Conservation (phyloP, 305 asterid genomes). For the Stenogyne calaminthoides region DNA sequence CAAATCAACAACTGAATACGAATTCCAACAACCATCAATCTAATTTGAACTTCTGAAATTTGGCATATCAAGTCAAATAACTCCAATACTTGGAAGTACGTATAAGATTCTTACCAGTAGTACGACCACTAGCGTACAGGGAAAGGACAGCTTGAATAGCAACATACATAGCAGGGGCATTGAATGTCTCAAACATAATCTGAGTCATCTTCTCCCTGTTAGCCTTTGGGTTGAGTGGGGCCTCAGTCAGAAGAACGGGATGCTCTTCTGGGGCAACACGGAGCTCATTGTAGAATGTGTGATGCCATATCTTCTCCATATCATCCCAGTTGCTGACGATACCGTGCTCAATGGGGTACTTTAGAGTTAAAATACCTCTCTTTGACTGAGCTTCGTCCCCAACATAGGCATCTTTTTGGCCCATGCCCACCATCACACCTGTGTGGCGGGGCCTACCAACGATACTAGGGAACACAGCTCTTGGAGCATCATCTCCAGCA, state of each 20-base stretch:
- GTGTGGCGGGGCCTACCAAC: slow-evolving; percentile 52
- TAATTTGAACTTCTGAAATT: not conserved
- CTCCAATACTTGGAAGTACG: not conserved
- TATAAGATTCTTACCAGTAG: slow-evolving; percentile 46
- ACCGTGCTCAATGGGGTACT: slow-evolving; percentile 59
- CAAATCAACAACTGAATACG: not conserved
- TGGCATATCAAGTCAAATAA: not conserved
- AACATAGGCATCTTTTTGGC: slow-evolving; percentile 51
- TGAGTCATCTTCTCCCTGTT: slow-evolving; percentile 60
- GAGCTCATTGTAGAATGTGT: slow-evolving; percentile 49
- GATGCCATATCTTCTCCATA: slow-evolving; percentile 59
- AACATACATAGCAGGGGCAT: slow-evolving; percentile 54
- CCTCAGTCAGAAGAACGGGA: slow-evolving; percentile 52
- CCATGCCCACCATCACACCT: slow-evolving; percentile 55
- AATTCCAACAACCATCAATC: not conserved
- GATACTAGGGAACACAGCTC: slow-evolving; percentile 54
- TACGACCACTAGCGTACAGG: slow-evolving; percentile 57
- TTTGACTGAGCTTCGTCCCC: slow-evolving; percentile 58
- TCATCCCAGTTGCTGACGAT: slow-evolving; percentile 59
- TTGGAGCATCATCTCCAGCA: slow-evolving; percentile 61
- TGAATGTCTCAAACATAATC: slow-evolving; percentile 52
- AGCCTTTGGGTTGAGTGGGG: slow-evolving; percentile 57
- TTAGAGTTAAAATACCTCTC: slow-evolving; percentile 53
- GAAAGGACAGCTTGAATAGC: slow-evolving; percentile 57
- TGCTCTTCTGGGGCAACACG: slow-evolving; percentile 60